Evolutionary conservation across 202 grass and related monocot genomes (phyloP).

Genomic region (Panicum hallii): DNA sequence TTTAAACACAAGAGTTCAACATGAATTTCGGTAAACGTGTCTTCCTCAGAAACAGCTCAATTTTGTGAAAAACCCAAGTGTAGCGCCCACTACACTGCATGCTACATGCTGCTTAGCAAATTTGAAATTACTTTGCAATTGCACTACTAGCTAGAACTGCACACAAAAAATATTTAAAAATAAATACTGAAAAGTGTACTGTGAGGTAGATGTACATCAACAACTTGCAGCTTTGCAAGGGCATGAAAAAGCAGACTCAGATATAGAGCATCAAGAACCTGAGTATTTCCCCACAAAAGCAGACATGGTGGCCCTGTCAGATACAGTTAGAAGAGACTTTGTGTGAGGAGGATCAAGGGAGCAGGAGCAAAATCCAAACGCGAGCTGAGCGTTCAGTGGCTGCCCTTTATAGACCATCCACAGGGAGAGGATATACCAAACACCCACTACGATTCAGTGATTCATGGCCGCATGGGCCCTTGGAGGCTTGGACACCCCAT

Average conservation of each 20-base stretch:
- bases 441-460: conserved; percentile 28
- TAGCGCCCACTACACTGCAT: not conserved
- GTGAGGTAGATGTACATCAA: not conserved
- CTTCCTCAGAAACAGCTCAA: not conserved
- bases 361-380: conserved; percentile 50
- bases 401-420: conserved; percentile 57
- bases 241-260: not conserved
- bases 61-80: not conserved
- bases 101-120: not conserved
- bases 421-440: conserved; percentile 37
- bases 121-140: not conserved
- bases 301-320: conserved; percentile 63
- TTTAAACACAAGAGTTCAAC: not conserved
- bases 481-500: conserved; percentile 32
- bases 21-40: not conserved
- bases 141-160: not conserved
- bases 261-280: conserved; percentile 54
- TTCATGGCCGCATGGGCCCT: conserved; percentile 42
- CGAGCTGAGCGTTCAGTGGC: conserved; percentile 35
- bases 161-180: not conserved
- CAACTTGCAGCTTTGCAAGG: not conserved
- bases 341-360: not conserved
- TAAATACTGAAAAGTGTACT: not conserved
- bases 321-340: not conserved
- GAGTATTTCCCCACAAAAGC: conserved; percentile 95